A percentile compares a stretch with the other conserved stretches of the same genome.
These are phyloP conservation scores for Nemania diffusa DNA, from an alignment of 2,329 filamentous ascomycete species.

Conservation along the genomic window DNA sequence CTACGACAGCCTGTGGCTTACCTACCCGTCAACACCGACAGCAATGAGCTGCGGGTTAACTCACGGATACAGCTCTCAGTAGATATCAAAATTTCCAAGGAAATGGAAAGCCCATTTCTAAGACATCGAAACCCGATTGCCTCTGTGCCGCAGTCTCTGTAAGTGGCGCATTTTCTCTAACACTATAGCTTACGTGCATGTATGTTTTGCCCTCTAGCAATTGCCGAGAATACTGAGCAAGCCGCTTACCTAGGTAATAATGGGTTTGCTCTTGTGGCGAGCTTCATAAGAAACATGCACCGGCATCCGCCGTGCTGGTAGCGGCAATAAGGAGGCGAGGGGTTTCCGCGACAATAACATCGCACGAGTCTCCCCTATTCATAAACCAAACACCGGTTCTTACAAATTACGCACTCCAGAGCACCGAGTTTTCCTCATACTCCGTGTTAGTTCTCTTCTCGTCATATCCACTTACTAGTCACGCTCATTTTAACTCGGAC, in stretches of 20 bases:
- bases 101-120: neutral
- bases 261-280: neutral
- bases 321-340: neutral
- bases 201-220: neutral
- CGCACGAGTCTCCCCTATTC: conserved; percentile 10
- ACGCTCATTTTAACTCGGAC: neutral
- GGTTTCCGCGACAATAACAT: neutral
- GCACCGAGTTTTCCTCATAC: neutral
- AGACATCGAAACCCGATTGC: neutral
- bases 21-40: neutral
- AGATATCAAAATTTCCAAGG: neutral
- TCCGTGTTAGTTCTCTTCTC: neutral
- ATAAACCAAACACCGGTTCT: conserved; percentile 16
- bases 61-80: neutral
- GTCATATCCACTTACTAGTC: neutral
- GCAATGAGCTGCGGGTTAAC: neutral
- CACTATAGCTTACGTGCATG: neutral
- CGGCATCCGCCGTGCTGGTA: conserved; percentile 4
- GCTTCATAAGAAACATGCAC: conserved; percentile 19
- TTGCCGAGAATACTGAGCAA: neutral
- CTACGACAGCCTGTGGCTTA: neutral
- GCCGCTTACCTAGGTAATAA: neutral
- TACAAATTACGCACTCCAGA: neutral
- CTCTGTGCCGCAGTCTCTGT: neutral
- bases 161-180: neutral